Base-by-base conservation (phyloP, 352 stramenopile species). In the Phytopythium montanum region DNA sequence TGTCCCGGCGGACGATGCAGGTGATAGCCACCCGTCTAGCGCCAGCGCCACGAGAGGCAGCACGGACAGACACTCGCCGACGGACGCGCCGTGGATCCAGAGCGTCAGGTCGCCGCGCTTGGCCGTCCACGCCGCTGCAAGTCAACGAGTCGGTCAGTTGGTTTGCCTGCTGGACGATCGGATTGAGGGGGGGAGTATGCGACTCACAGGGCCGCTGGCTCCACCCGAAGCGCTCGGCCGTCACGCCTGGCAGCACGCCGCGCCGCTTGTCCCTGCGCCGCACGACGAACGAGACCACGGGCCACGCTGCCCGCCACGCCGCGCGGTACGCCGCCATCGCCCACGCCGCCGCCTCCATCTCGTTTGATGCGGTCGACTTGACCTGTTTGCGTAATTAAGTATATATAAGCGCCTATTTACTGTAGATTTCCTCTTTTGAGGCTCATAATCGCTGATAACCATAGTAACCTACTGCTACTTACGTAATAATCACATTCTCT, bases 41-140 rank as follows among this genome's bases (percentile, higher is more conserved):
- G 73, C 66, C 48, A 85, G 66, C 33, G 86, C 70, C 58, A 92
- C 72, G 23, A 92, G 50, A 8, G 83, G 80, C 25, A 92, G 62
- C 39, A 68, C 80, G 8, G 79, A 90, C 31, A 92, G 60, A 56
- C 79, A 90, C 62, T 92, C 83, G 12, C 83, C 83, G 28, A 90
- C 79, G 0, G 83, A 92, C 13, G 83, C 83, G 18, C 79, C 79
- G 53, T 92, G 83, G 64, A 92, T 85, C 83, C 83, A 92, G 19
- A 87, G 41, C 9, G 70, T 84, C n/a, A 79, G 73, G 12, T 19
- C 61, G 1, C 54, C 34, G 44, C 38, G 54, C 33, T 56, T 16
- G 25, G 48, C 18, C 51, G 2, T 19, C 51, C 31, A 41, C n/a
- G 29, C 29, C 39, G 49, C 28, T 38, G 28, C 56, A 28, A 31